Conservation (phyloP, 495 filamentous ascomycete genomes). For the Penicillium crystallinum region DNA sequence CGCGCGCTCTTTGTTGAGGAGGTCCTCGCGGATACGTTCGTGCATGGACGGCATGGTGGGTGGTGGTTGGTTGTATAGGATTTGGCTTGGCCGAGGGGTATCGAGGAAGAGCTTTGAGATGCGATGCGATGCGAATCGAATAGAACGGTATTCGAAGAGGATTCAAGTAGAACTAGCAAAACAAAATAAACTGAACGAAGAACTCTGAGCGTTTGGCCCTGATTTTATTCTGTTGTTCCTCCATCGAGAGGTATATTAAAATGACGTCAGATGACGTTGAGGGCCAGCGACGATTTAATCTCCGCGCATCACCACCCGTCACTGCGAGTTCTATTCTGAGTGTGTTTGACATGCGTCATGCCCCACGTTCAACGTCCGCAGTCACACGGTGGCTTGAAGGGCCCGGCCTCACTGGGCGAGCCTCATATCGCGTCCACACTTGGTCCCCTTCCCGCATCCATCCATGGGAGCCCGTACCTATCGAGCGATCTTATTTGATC, state of each 20-base stretch:
- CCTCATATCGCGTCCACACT: not conserved
- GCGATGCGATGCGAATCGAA: not conserved
- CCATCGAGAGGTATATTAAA: slow-evolving; percentile 11
- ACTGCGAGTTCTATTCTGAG: not conserved
- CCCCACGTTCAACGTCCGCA: slow-evolving; percentile 8
- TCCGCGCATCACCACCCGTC: slow-evolving; percentile 1
- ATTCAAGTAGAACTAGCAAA: not conserved
- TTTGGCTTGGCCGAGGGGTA: not conserved
- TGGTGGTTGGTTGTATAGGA: not conserved
- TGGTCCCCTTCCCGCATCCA: not conserved
- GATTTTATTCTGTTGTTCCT: slow-evolving; percentile 3
- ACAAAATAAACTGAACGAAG: not conserved
- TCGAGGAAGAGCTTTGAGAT: not conserved
- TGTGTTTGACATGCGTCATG: slow-evolving; percentile 22
- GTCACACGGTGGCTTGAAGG: slow-evolving; percentile 17
- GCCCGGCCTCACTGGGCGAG: slow-evolving; percentile 13
- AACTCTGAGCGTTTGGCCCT: not conserved
- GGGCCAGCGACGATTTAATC: not conserved
- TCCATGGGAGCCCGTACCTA: not conserved
- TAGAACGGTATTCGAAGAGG: not conserved
- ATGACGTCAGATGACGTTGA: slow-evolving; percentile 27
- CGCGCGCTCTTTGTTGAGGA: slow-evolving; percentile 34
- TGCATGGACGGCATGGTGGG: slow-evolving; percentile 36
- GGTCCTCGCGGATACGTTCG: slow-evolving; percentile 42
- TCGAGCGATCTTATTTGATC: not conserved